Percentiles rank a stretch among this genome's conserved stretches.
Conservation (phyloP, 2,329 filamentous ascomycete species). For the Fusarium sp. region DNA sequence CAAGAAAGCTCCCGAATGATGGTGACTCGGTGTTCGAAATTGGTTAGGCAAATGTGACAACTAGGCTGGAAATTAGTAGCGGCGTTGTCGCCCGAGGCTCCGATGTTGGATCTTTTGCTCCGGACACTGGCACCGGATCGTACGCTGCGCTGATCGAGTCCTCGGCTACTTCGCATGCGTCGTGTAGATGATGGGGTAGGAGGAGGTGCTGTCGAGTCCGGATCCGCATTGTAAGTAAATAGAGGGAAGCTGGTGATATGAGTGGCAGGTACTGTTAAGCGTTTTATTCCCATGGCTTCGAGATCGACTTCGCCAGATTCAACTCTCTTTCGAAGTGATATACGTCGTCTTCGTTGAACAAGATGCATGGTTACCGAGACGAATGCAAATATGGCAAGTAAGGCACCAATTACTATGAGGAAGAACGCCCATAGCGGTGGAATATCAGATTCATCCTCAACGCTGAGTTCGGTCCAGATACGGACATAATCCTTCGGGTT, state of each 20-base stretch:
- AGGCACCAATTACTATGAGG: conserved; percentile 74
- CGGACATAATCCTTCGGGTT: conserved; percentile 68
- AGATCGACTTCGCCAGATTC: conserved; percentile 83
- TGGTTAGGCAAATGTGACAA: conserved; percentile 90
- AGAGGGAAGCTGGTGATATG: conserved; percentile 79
- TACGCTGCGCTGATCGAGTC: conserved; percentile 43
- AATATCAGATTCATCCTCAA: conserved; percentile 59
- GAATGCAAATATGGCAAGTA: conserved; percentile 72
- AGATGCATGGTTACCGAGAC: conserved; percentile 80
- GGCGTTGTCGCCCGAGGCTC: conserved; percentile 48
- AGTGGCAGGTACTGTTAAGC: conserved; percentile 77
- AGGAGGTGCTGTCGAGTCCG: conserved; percentile 50
- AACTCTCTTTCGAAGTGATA: conserved; percentile 74
- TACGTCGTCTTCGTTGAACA: conserved; percentile 76
- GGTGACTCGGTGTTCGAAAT: conserved; percentile 75
- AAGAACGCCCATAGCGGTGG: conserved; percentile 86
- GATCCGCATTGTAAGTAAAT: conserved; percentile 76
- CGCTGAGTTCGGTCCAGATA: conserved; percentile 64
- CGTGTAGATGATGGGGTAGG: conserved; percentile 50
- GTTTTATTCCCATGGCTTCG: conserved; percentile 85
- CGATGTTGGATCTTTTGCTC: conserved; percentile 52
- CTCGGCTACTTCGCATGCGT: conserved; percentile 44
- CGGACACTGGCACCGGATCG: conserved; percentile 46
- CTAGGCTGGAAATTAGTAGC: conserved; percentile 76
- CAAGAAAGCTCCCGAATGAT: conserved; percentile 88